Evolutionary conservation across 345 rosid genomes (phyloP).

Genomic region (Lumnitzera littorea): DNA sequence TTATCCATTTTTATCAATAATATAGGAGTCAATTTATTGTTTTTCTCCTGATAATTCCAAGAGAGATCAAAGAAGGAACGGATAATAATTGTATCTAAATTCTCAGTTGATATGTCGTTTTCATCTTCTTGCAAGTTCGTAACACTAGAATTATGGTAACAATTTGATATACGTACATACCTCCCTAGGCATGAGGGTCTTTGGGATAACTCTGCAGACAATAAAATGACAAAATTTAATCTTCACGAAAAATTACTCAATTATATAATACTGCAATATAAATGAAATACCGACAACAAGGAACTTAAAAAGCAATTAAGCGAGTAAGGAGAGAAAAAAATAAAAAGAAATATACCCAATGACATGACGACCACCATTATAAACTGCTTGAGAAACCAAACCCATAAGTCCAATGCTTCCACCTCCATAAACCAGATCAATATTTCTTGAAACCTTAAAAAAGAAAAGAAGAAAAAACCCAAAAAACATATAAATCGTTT

Average conservation of each 20-base stretch:
- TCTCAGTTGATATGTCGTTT: slow-evolving; percentile 7
- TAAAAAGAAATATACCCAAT: slow-evolving; percentile 18
- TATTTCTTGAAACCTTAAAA: slow-evolving; percentile 31
- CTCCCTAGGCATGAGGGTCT: slow-evolving; percentile 28
- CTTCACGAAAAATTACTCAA: not conserved
- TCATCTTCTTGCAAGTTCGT: slow-evolving; percentile 1
- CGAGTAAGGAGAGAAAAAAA: not conserved
- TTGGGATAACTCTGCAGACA: slow-evolving; percentile 21
- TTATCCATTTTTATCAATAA: too few species aligned
- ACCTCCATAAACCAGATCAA: slow-evolving; percentile 45
- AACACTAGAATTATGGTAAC: not conserved
- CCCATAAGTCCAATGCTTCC: slow-evolving; percentile 48
- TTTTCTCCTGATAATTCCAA: too few species aligned
- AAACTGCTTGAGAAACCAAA: slow-evolving; percentile 32
- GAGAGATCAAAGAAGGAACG: not conserved
- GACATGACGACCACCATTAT: slow-evolving; percentile 40
- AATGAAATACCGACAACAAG: too few species aligned
- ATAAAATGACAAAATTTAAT: not conserved
- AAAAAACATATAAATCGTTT: not conserved
- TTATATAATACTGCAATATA: too few species aligned
- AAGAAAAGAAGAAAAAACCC: not conserved
- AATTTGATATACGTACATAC: not conserved
- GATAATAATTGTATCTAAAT: not conserved
- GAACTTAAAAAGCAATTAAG: not conserved
- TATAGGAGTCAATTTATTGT: too few species aligned